phyloP scores from a whole-genome alignment of 768 basidiomycete species.

The Suillus discolor region DNA sequence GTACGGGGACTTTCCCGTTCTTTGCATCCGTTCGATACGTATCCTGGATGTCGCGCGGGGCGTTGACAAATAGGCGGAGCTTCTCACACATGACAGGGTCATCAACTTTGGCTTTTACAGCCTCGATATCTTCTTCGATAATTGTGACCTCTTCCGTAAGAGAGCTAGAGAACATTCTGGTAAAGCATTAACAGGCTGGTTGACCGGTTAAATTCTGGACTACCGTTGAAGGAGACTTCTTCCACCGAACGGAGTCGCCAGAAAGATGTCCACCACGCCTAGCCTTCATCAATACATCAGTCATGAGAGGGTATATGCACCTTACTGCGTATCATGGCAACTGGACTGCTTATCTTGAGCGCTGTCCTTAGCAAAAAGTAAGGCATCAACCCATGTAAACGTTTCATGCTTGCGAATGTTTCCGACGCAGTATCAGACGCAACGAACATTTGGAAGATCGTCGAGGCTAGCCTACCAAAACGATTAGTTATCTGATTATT shows the following conservation, averaged over 20 bases:
- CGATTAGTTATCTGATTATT: conserved; percentile 12
- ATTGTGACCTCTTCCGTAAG: conserved; percentile 86
- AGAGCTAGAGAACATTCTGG: conserved; percentile 94
- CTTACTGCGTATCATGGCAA: conserved; percentile 91
- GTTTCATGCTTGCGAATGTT: conserved; percentile 83
- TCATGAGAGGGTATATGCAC: conserved; percentile 9
- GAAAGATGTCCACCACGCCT: conserved; percentile 88
- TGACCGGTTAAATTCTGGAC: background rate
- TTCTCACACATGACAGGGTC: conserved; percentile 89
- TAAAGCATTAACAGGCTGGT: background rate
- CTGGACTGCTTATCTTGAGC: conserved; percentile 91
- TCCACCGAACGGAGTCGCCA: conserved; percentile 96
- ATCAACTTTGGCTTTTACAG: conserved; percentile 86
- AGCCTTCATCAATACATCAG: conserved; percentile 10
- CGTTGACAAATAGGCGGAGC: conserved; percentile 82
- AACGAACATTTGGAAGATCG: conserved; percentile 93
- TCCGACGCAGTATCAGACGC: conserved; percentile 93
- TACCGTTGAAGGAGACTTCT: conserved; percentile 89
- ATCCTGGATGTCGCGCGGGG: conserved; percentile 85
- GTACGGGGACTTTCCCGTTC: conserved; percentile 69
- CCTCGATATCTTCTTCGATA: conserved; percentile 84
- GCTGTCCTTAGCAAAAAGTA: conserved; percentile 96
- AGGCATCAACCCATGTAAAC: conserved; percentile 95
- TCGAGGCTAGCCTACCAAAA: conserved; percentile 79
- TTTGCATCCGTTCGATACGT: conserved; percentile 79